Base-by-base conservation (phyloP, 768 basidiomycete species). In the Amanita molliuscula region DNA sequence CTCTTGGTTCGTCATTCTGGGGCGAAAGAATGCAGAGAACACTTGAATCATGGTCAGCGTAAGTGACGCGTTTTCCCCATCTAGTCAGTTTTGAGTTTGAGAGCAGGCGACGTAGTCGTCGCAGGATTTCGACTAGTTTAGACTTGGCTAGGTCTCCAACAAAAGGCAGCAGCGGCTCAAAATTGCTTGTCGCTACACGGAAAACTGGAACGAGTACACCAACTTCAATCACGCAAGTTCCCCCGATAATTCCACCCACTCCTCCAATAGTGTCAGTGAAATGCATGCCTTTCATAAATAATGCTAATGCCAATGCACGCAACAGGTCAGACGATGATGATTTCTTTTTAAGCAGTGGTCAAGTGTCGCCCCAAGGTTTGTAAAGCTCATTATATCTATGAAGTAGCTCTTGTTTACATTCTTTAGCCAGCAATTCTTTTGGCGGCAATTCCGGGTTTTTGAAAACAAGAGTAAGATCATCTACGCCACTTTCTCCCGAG, bases 301-400 rank as follows among this genome's bases (percentile, higher is more conserved):
- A 8, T 11, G 3, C 40, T 42, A n/a, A 44, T 6, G 10, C 18
- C 10, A 36, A 18, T 15, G 21, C 28, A 35, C 35, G 5, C 33
- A 23, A 40, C n/a, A 44, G 33, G n/a, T 43, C 41, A 25, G 49
- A 45, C 31, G 71, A 67, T 6, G 83, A 85, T 16, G 84, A 84
- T 11, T 81, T 84, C 11, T 65, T 82, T n/a, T 63, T 84, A 44
- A 88, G 87, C 61, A 88, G 86, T 58, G 85, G 84, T 0, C 87
- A 87, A 58, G 77, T 73, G 1, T 90, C 86, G 21, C 84, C 86
- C 5, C 67, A 76, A 53, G 80, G 85, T 82, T 61, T 58, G 75
- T 65, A 11, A 52, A 47, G 7, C 47, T 48, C 20, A 47, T 20
- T 13, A 8, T 15, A 38, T 4, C 42, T 5, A 53, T 52, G 50